Percentiles rank a stretch among this genome's conserved stretches.
These are phyloP conservation scores for Candida tunisiensis DNA, from an alignment of 1,139 yeast genomes.

Conservation along the genomic window DNA sequence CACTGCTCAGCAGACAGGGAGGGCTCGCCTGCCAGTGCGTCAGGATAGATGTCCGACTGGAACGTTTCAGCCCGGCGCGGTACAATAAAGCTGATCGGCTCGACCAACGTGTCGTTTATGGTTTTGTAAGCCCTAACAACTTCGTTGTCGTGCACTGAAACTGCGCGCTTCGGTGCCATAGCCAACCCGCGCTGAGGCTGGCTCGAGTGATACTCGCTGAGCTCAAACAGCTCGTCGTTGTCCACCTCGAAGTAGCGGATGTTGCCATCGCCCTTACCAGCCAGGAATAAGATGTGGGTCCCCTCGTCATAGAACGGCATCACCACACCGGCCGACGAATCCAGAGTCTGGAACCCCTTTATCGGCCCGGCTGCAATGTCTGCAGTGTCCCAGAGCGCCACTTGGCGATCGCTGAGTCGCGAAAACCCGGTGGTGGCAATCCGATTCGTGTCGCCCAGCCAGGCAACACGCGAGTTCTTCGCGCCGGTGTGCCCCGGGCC, in stretches of 20 bases:
- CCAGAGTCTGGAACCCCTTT: conserved; percentile 74
- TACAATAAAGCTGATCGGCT: conserved; percentile 80
- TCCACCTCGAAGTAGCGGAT: conserved; percentile 76
- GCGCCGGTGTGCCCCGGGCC: conserved; percentile 91
- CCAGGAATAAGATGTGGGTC: conserved; percentile 66
- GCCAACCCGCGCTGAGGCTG: conserved; percentile 97
- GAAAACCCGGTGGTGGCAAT: conserved; percentile 94
- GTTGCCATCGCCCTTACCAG: conserved; percentile 98
- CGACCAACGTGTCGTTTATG: conserved; percentile 64
- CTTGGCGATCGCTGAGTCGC: conserved; percentile 81
- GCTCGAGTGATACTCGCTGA: conserved; percentile 73
- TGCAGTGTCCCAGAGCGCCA: conserved; percentile 80
- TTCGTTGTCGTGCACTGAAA: conserved; percentile 71
- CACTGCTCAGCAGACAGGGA: conserved; percentile 71
- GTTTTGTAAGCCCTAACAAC: conserved; percentile 69
- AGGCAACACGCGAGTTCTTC: conserved; percentile 68
- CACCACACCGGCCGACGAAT: conserved; percentile 82
- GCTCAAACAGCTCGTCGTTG: conserved; percentile 61
- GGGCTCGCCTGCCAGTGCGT: conserved; percentile 65
- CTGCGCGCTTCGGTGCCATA: conserved; percentile 66
- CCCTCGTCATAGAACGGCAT: conserved; percentile 81
- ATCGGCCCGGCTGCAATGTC: conserved; percentile 68
- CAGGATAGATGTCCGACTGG: conserved; percentile 87
- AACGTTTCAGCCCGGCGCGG: conserved; percentile 90
- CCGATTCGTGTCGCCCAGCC: conserved; percentile 82